These are phyloP conservation scores for Trametes elegans DNA, from an alignment of 768 basidiomycete genomes.

Conservation along the genomic window DNA sequence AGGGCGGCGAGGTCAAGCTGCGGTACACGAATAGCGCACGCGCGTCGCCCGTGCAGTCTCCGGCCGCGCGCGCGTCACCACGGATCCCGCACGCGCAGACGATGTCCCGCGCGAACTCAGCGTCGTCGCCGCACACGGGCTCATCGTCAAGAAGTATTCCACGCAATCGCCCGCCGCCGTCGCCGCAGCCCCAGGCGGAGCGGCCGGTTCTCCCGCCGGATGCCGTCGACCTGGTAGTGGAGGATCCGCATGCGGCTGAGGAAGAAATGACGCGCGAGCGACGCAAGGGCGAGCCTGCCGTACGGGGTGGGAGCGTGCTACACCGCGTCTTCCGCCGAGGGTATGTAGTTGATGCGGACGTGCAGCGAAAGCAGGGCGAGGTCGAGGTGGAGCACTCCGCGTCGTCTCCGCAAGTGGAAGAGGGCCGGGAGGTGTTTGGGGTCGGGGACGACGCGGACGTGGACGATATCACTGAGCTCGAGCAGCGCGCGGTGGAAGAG, in stretches of 20 bases:
- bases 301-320: constrained; percentile 35
- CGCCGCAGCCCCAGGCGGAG: constrained; percentile 22
- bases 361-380: constrained; percentile 37
- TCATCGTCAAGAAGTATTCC: constrained; percentile 22
- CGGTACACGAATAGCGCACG: constrained; percentile 44
- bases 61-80: constrained; percentile 16
- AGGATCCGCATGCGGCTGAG: constrained; percentile 55
- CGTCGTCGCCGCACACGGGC: constrained; percentile 9
- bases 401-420: constrained; percentile 19
- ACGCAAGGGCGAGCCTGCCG: constrained; percentile 60
- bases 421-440: constrained; percentile 17
- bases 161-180: constrained; percentile 20
- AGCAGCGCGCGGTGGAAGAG: constrained; percentile 22
- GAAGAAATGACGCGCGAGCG: constrained; percentile 53
- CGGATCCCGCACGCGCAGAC: constrained; percentile 7
- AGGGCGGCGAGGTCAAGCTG: constrained; percentile 39
- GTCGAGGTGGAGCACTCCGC: constrained; percentile 38
- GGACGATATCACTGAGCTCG: constrained; percentile 35
- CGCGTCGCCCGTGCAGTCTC: constrained; percentile 22
- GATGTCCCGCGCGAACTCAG: constrained; percentile 9
- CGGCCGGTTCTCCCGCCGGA: constrained; percentile 51
- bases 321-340: constrained; percentile 54
- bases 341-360: constrained; percentile 39
- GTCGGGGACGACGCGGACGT: constrained; percentile 44
- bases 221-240: constrained; percentile 88